Percentiles rank a stretch among this genome's conserved stretches.
These are phyloP conservation scores for Aspergillus fructus DNA, from an alignment of 2,329 filamentous ascomycete genomes.

Conservation along the genomic window DNA sequence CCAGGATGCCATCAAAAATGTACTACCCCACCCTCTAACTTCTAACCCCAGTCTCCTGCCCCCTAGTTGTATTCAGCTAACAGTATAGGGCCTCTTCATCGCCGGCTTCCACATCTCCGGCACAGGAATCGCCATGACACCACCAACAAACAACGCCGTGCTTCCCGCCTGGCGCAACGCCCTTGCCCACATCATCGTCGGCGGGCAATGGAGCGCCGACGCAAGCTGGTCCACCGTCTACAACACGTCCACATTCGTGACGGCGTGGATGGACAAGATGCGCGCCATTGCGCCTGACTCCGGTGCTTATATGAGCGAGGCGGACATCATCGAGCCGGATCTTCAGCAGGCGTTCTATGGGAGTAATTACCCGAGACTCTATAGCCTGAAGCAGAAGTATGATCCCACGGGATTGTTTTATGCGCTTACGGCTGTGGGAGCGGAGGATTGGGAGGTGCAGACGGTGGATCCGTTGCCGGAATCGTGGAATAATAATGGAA, in stretches of 20 bases:
- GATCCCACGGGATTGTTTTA: conserved; percentile 33
- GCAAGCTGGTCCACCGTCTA: conserved; percentile 15
- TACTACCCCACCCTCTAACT: not conserved
- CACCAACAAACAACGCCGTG: conserved; percentile 17
- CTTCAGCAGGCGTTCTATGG: conserved; percentile 44
- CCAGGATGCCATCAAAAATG: conserved; percentile 17
- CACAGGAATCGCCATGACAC: conserved; percentile 18
- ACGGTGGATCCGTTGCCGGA: conserved; percentile 16
- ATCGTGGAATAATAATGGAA: conserved; percentile 24
- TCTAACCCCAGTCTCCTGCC: too few species aligned
- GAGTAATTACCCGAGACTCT: conserved; percentile 26
- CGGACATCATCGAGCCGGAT: conserved; percentile 39
- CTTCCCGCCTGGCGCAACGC: conserved; percentile 45
- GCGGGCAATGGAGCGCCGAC: conserved; percentile 24
- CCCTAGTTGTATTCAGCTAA: too few species aligned
- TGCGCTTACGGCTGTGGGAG: conserved; percentile 22
- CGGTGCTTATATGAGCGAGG: conserved; percentile 41
- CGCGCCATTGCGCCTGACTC: conserved; percentile 20
- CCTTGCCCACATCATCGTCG: conserved; percentile 39
- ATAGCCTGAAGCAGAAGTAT: conserved; percentile 30
- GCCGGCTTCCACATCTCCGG: conserved; percentile 24
- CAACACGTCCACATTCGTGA: conserved; percentile 15
- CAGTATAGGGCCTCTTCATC: conserved; percentile 19
- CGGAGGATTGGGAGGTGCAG: conserved; percentile 24
- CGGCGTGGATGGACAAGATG: conserved; percentile 21